phyloP scores from a whole-genome alignment of 192 early-diverging fungal genomes.

The Jimgerdemannia lactiflua region DNA sequence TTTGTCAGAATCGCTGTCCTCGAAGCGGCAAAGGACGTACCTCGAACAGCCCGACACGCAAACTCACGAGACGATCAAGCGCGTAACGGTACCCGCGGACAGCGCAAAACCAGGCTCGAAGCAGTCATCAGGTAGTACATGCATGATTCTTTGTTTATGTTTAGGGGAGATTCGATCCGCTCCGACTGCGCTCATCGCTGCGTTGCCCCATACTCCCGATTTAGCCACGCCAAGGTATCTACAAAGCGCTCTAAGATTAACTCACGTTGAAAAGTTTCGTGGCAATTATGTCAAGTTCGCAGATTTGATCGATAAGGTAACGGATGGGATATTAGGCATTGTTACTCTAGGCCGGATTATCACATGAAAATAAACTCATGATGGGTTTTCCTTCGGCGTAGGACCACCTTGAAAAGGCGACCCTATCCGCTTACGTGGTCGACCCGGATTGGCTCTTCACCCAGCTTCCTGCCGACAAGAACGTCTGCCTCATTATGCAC shows the following conservation, averaged over 20 bases:
- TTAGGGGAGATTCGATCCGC: not conserved
- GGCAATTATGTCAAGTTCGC: slow-evolving; percentile 32
- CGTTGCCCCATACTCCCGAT: not conserved
- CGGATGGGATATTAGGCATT: not conserved
- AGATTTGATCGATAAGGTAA: slow-evolving; percentile 37
- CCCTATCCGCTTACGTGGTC: slow-evolving; percentile 52
- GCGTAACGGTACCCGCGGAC: not conserved
- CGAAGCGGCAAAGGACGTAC: not conserved
- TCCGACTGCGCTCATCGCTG: not conserved
- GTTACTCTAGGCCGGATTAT: not conserved
- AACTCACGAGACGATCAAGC: not conserved
- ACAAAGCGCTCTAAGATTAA: slow-evolving; percentile 29
- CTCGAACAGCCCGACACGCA: not conserved
- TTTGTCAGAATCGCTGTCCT: not conserved
- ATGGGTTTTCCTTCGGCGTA: not conserved
- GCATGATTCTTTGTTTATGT: not conserved
- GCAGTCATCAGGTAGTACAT: not conserved
- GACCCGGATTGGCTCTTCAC: slow-evolving; percentile 46
- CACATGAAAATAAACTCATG: not conserved
- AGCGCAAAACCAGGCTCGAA: not conserved
- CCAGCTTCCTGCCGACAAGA: slow-evolving; percentile 37
- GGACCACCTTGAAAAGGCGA: slow-evolving; percentile 39
- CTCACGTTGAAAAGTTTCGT: slow-evolving; percentile 19
- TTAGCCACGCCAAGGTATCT: slow-evolving; percentile 7
- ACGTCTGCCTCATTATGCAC: slow-evolving; percentile 40